Conservation (phyloP, 768 basidiomycete genomes). For the Gautieria morchelliformis region DNA sequence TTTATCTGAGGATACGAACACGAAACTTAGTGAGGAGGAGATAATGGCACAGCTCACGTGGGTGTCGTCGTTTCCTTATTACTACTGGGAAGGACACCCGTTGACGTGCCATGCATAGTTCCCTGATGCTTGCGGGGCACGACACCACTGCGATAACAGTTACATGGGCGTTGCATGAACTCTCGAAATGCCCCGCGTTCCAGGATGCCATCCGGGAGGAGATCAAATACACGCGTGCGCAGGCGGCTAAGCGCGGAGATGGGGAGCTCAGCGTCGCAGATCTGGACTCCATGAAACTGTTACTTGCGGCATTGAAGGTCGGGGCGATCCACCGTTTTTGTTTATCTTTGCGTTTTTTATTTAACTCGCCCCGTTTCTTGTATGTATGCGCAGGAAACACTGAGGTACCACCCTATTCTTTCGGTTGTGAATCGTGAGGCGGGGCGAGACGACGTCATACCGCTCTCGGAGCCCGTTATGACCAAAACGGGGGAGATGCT, state of each 20-base stretch:
- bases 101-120: slow-evolving; percentile 1
- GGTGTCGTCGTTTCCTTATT: neutral
- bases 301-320: slow-evolving; percentile 25
- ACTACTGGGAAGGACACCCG: neutral
- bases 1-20: neutral
- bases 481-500: slow-evolving; percentile 16
- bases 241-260: slow-evolving; percentile 17
- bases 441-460: slow-evolving; percentile 23
- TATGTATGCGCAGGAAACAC: slow-evolving; percentile 14
- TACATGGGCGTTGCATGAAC: slow-evolving; percentile 12
- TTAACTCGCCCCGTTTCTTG: neutral
- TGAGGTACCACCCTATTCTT: slow-evolving; percentile 25
- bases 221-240: slow-evolving; percentile 13
- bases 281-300: slow-evolving; percentile 23
- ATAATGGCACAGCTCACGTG: neutral
- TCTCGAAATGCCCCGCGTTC: slow-evolving; percentile 9
- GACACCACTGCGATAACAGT: slow-evolving; percentile 13
- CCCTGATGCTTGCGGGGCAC: slow-evolving; percentile 14
- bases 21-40: neutral
- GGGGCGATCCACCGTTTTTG: slow-evolving; percentile 19
- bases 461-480: slow-evolving; percentile 22
- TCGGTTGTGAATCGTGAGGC: slow-evolving; percentile 18
- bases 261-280: slow-evolving; percentile 21
- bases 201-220: slow-evolving; percentile 13
- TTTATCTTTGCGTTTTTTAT: neutral